Conservation (phyloP, 805 yeast species). For the Myxozyma neotropica region DNA sequence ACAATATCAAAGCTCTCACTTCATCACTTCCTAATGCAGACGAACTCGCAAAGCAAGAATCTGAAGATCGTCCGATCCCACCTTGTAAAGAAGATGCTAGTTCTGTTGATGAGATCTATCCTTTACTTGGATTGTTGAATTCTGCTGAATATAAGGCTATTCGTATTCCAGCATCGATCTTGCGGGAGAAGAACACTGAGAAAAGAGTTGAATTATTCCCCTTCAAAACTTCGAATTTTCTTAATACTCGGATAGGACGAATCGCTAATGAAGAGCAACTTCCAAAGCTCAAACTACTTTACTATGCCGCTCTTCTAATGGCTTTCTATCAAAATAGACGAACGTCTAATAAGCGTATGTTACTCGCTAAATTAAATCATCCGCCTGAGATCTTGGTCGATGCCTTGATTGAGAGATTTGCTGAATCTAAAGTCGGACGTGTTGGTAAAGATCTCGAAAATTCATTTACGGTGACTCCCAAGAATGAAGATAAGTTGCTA, state of each 20-base stretch:
- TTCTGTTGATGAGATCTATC: constrained; percentile 78
- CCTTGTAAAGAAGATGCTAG: constrained; percentile 75
- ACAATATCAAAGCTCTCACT: constrained; percentile 71
- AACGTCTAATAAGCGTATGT: constrained; percentile 56
- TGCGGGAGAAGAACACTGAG: constrained; percentile 46
- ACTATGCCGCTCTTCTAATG: constrained; percentile 74
- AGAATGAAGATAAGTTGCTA: constrained; percentile 80
- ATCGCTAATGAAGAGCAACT: constrained; percentile 52
- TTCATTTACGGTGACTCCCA: constrained; percentile 77
- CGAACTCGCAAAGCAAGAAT: constrained; percentile 58
- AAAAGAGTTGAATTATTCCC: constrained; percentile 29
- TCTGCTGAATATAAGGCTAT: constrained; percentile 62
- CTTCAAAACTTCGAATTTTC: constrained; percentile 24
- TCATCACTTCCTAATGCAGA: constrained; percentile 70
- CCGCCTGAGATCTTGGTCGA: constrained; percentile 77
- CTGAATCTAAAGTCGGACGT: constrained; percentile 61
- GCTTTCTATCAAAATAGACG: constrained; percentile 80
- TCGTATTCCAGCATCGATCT: constrained; percentile 55
- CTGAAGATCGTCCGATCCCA: constrained; percentile 83
- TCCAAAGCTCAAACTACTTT: constrained; percentile 67
- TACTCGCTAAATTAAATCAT: constrained; percentile 58
- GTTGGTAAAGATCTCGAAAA: constrained; percentile 30
- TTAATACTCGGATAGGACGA: constrained; percentile 41
- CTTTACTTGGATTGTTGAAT: constrained; percentile 67
- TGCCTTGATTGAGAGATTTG: constrained; percentile 70